Percentiles rank a stretch among this genome's conserved stretches.
phyloP scores from a whole-genome alignment of 176 grass and related monocot genomes.

The Eremochloa ophiuroides region DNA sequence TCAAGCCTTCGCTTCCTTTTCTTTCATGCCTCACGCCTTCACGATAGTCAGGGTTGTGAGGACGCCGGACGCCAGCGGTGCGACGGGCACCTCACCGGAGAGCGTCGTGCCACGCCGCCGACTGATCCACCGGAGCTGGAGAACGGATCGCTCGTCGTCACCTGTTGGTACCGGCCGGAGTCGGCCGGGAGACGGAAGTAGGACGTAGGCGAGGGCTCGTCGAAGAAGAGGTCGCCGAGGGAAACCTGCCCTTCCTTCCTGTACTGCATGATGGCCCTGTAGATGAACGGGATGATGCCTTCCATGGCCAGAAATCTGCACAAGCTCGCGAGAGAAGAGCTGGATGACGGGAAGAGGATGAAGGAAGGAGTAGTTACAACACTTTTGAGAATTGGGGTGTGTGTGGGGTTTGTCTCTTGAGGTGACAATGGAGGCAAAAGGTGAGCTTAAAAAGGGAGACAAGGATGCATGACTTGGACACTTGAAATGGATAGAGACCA shows the following conservation, averaged over 20 bases:
- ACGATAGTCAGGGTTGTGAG: neutral
- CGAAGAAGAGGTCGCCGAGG: constrained; percentile 43
- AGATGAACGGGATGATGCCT: constrained; percentile 85
- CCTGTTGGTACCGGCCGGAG: constrained; percentile 55
- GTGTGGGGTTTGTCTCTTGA: neutral
- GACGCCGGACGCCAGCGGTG: constrained; percentile 22
- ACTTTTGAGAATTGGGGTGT: too few relatives aligned
- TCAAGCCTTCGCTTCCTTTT: constrained; percentile 22
- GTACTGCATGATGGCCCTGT: constrained; percentile 68
- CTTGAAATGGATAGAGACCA: constrained; percentile 42
- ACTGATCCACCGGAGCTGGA: neutral
- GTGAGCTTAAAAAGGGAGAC: constrained; percentile 52
- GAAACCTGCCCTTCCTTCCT: constrained; percentile 54
- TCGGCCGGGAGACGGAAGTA: constrained; percentile 61
- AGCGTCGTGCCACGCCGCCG: neutral
- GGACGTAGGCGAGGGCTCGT: constrained; percentile 51
- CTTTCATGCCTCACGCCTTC: neutral
- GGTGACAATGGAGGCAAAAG: neutral
- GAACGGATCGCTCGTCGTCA: constrained; percentile 21
- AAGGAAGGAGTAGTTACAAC: constrained; percentile 4
- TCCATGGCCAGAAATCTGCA: constrained; percentile 40
- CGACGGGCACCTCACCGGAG: constrained; percentile 8
- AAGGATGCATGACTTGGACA: constrained; percentile 17
- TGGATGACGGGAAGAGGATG: neutral
- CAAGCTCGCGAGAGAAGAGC: constrained; percentile 18